Evolutionary conservation across 75 land plant species (phyloP).

Genomic region (Pseudotsuga menziesii): DNA sequence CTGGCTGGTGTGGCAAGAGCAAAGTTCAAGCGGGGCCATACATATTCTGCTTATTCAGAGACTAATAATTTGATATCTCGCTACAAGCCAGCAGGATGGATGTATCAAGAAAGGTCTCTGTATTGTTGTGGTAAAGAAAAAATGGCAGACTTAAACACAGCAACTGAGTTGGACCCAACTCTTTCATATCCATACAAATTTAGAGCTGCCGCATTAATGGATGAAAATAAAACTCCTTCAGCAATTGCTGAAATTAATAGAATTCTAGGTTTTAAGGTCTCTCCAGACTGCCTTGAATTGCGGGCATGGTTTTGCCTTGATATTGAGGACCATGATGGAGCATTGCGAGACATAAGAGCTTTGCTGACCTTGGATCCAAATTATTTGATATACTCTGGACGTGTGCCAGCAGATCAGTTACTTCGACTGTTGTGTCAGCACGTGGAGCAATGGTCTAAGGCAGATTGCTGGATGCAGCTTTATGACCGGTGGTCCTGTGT

Average conservation of each 20-base stretch:
- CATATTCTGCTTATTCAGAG: conserved; percentile 39
- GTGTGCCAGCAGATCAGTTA: conserved; percentile 54
- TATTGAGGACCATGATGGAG: conserved; percentile 64
- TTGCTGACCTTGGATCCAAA: conserved; percentile 70
- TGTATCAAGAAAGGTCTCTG: conserved; percentile 87
- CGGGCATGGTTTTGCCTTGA: conserved; percentile 69
- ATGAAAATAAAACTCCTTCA: conserved; percentile 58
- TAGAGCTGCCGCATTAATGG: conserved; percentile 62
- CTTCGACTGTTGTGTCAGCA: conserved; percentile 44
- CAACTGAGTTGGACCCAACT: conserved; percentile 84
- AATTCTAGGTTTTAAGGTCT: conserved; percentile 71
- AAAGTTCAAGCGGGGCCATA: conserved; percentile 54
- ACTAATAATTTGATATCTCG: conserved; percentile 31
- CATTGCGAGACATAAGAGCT: conserved; percentile 65
- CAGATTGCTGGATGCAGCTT: conserved; percentile 94
- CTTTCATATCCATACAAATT: conserved; percentile 82
- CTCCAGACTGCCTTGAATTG: conserved; percentile 75
- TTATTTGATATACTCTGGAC: conserved; percentile 73
- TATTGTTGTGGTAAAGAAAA: conserved; percentile 77
- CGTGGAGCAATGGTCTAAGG: conserved; percentile 60
- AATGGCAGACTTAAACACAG: conserved; percentile 53
- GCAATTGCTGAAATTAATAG: conserved; percentile 75
- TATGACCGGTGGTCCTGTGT: conserved; percentile 91
- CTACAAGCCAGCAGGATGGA: conserved; percentile 64
- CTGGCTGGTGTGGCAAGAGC: conserved; percentile 68